These are phyloP conservation scores for Hymenoscyphus salicellus DNA, from an alignment of 2,329 filamentous ascomycete species.

Conservation along the genomic window DNA sequence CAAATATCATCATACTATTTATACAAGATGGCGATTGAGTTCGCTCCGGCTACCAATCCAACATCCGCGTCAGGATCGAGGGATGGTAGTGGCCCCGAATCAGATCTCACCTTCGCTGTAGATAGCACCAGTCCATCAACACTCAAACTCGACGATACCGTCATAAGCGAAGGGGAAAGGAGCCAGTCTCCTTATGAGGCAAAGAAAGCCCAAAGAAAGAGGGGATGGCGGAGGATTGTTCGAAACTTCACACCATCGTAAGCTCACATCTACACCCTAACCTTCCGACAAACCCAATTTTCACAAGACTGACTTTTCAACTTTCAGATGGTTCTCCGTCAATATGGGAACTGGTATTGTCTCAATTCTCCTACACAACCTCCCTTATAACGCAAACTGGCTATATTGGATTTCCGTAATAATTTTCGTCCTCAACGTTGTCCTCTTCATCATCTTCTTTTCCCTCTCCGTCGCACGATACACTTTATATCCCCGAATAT, in stretches of 20 bases:
- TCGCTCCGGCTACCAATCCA: neutral
- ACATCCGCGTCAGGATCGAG: neutral
- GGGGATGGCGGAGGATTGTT: slow-evolving; percentile 39
- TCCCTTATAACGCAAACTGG: slow-evolving; percentile 59
- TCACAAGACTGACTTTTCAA: no score
- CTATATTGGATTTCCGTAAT: slow-evolving; percentile 57
- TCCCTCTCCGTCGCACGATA: slow-evolving; percentile 59
- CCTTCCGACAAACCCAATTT: no score
- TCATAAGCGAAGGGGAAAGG: neutral
- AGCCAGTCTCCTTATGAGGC: neutral
- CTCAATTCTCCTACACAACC: slow-evolving; percentile 57
- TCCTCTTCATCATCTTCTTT: slow-evolving; percentile 55
- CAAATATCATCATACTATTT: neutral
- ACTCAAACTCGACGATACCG: neutral
- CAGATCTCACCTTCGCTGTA: slow-evolving; percentile 2
- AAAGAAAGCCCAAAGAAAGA: slow-evolving; percentile 2
- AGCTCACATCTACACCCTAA: slow-evolving; percentile 23
- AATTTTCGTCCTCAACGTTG: slow-evolving; percentile 59
- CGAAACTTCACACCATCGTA: slow-evolving; percentile 56
- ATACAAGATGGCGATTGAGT: neutral
- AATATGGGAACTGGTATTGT: slow-evolving; percentile 69
- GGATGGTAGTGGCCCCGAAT: slow-evolving; percentile 9
- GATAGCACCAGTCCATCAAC: slow-evolving; percentile 1
- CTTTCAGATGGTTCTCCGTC: slow-evolving; percentile 55
- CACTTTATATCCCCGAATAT: slow-evolving; percentile 62